These are phyloP conservation scores for Xylaria sp. DNA, from an alignment of 2,329 filamentous ascomycete genomes.

Conservation along the genomic window DNA sequence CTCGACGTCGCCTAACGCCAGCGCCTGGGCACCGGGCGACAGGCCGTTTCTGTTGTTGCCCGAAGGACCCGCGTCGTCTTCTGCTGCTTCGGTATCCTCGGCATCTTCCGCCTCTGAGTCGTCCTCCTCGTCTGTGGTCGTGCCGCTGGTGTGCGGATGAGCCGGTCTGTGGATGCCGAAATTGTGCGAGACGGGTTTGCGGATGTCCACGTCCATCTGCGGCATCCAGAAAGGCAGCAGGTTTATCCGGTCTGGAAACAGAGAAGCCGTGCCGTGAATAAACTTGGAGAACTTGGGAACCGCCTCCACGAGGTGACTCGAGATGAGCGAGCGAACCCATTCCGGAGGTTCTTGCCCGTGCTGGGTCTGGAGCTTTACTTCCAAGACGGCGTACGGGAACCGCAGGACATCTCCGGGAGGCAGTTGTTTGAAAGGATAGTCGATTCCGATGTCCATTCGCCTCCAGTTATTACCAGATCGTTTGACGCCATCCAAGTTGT, in stretches of 20 bases:
- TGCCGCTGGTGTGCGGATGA: slow-evolving; percentile 73
- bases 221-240: slow-evolving; percentile 96
- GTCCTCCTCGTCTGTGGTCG: slow-evolving; percentile 76
- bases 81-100: slow-evolving; percentile 46
- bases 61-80: slow-evolving; percentile 9
- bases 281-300: slow-evolving; percentile 99
- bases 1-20: slow-evolving; percentile 66
- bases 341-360: slow-evolving; percentile 92
- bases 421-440: slow-evolving; percentile 90
- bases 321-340: slow-evolving; percentile 92
- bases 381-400: slow-evolving; percentile 94
- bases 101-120: slow-evolving; percentile 68
- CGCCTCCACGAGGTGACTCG: slow-evolving; percentile 95
- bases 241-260: slow-evolving; percentile 86
- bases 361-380: slow-evolving; percentile 97
- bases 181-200: slow-evolving; percentile 83
- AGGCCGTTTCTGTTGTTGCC: slow-evolving; percentile 19
- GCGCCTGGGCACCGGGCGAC: slow-evolving; percentile 25
- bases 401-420: slow-evolving; percentile 82
- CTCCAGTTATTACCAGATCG: slow-evolving; percentile 91
- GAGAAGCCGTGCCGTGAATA: slow-evolving; percentile 87
- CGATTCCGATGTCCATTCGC: slow-evolving; percentile 95
- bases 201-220: slow-evolving; percentile 97
- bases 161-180: slow-evolving; percentile 88
- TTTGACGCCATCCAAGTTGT: slow-evolving; percentile 81